Base-by-base conservation (phyloP, 257 asterid genomes). In the Hygrophila difformis region DNA sequence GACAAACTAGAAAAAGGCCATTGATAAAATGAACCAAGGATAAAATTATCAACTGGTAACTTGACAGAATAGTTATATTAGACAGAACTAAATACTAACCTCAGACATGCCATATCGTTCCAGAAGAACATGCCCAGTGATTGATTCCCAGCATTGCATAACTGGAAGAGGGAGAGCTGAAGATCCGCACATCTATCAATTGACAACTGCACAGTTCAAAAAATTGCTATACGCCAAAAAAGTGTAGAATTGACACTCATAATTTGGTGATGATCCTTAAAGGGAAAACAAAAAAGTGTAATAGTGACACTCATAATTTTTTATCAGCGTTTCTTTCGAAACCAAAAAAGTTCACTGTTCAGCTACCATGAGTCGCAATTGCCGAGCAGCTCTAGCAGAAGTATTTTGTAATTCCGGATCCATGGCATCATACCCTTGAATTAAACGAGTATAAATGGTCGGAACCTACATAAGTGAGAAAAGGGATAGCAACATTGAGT, bases 71-170 rank as follows among this genome's bases (percentile, higher is more conserved):
- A 19, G 34, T 36, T 20, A 1, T 26, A 39, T 56, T 42, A 39
- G 33, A 49, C 18, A 56, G 44, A 49, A 28, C 26, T 44, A 36
- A 49, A 49, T 16, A 55, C 63, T 29, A 42, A 89, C 97, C 91
- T 89, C 97, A 23, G 97, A 84, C 97, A 89, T 89, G 72, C 97
- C 97, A 33, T 89, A 89, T 44, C 97, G 86, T 66, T 89, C 97
- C 39, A 85, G 74, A 46, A 89, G 84, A 33, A 69, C 60, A 65
- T 89, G 97, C 17, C 94, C 91, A 0, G 96, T 89, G 73, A 89
- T 79, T 41, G 76, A 52, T 72, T 89, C 94, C 97, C 97, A 89
- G 59, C 67, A 82, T 71, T 89, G 93, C 97, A 89, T 89, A 51
- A 82, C 72, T 4, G 97, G 97, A 61, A 84, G 91, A 39, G 97